Percentiles rank a stretch among this genome's conserved stretches.
Evolutionary conservation across 768 basidiomycete genomes (phyloP).

Genomic region (Paxillus involutus): DNA sequence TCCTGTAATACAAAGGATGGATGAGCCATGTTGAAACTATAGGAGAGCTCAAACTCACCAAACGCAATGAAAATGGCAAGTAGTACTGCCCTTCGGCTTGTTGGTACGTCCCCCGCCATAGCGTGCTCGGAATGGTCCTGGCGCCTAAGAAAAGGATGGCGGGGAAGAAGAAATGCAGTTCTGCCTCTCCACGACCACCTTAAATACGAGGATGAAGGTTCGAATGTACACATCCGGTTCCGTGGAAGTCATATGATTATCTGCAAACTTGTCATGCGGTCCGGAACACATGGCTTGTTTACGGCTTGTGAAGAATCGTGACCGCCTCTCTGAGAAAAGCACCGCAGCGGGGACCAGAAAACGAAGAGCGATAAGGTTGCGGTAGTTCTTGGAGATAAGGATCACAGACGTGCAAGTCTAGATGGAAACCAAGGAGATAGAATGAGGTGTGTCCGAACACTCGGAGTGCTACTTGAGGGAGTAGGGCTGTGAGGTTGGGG

Average conservation of each 20-base stretch:
- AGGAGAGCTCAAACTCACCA: slow-evolving; percentile 40
- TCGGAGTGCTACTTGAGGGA: neutral
- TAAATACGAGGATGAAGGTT: slow-evolving; percentile 11
- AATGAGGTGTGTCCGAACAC: neutral
- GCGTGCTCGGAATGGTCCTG: neutral
- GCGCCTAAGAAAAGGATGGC: neutral
- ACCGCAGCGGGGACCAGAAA: neutral
- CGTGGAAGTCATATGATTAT: slow-evolving; percentile 16
- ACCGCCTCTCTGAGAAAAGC: neutral
- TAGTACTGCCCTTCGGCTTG: slow-evolving; percentile 61
- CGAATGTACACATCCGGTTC: neutral
- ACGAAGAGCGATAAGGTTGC: neutral
- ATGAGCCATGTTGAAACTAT: neutral
- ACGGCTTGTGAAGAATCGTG: neutral
- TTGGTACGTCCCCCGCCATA: slow-evolving; percentile 48
- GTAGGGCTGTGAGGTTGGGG: neutral
- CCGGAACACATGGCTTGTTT: slow-evolving; percentile 1
- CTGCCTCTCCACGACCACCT: neutral
- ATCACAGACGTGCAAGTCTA: neutral
- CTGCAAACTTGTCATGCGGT: slow-evolving; percentile 3
- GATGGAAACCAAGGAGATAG: neutral
- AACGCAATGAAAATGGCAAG: slow-evolving; percentile 74
- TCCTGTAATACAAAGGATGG: slow-evolving; percentile 11
- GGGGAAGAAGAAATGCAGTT: neutral
- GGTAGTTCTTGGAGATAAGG: neutral